Percentiles rank a stretch among this genome's conserved stretches.
Evolutionary conservation across 768 basidiomycete genomes (phyloP).

Genomic region (Leccinum uliginosum): DNA sequence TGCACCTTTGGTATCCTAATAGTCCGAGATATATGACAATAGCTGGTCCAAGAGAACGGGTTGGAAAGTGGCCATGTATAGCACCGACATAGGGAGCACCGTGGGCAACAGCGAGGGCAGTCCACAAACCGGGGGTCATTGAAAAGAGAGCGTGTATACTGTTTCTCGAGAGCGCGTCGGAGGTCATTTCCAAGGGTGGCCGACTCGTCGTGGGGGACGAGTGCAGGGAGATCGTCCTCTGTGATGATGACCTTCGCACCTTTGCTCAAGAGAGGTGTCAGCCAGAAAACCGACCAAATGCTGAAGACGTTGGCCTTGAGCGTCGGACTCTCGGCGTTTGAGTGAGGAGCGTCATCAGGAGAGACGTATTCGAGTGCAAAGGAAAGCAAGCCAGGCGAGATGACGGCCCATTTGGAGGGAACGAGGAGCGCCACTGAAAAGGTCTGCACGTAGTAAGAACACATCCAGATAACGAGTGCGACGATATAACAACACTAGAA

Average conservation of each 20-base stretch:
- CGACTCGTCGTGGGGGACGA: conserved; percentile 66
- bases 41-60: conserved; percentile 82
- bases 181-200: conserved; percentile 61
- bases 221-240: conserved; percentile 79
- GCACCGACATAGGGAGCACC: conserved; percentile 71
- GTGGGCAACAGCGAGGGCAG: conserved; percentile 71
- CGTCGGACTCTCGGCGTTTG: conserved; percentile 59
- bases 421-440: conserved; percentile 36
- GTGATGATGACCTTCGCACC: conserved; percentile 65
- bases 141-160: conserved; percentile 42
- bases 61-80: conserved; percentile 63
- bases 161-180: conserved; percentile 54
- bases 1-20: conserved; percentile 48
- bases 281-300: conserved; percentile 81
- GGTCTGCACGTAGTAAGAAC: conserved; percentile 45
- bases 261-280: conserved; percentile 74
- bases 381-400: conserved; percentile 44
- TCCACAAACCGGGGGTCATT: conserved; percentile 50
- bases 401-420: conserved; percentile 40
- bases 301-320: conserved; percentile 79
- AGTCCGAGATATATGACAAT: conserved; percentile 75
- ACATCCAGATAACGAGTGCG: conserved; percentile 49
- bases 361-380: conserved; percentile 70
- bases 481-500: conserved; percentile 75
- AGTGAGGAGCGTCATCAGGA: conserved; percentile 46